Evolutionary conservation across 768 basidiomycete species (phyloP), one percentile per base, ranked within the genome.

Genomic region (Auricularia sp.): DNA sequence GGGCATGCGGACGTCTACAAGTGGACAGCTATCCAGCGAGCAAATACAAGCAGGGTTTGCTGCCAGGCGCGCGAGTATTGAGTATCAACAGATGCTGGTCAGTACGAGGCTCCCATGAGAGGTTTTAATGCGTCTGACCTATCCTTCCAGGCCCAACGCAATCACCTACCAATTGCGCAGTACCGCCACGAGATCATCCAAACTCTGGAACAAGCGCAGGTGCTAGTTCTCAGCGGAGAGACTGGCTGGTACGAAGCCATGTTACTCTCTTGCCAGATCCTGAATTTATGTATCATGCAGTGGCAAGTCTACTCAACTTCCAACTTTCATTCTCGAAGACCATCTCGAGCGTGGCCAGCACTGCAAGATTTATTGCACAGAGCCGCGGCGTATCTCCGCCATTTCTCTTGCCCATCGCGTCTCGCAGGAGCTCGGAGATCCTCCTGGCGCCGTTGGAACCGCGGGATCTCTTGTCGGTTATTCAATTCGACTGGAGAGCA

Each of bases 231-330:
- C 0, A 96, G 87, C 66, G 88, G 88, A 44, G 88, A 90, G 71
- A 90, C 88, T 10, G 88, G 89, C 66, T 90, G 87, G 85, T 84
- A 63, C 66, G 78, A 66, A 14, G 21, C 21, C 11, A 59, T 12
- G n/a, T 53, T 7, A 10, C 36, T 44, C 3, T 34, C 78, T 77
- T 34, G 76, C 78, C 77, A 67, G 68, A 70, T 61, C 59, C 54
- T 21, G 29, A 64, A 62, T 61, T 64, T 70, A 44, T 67, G 23
- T 14, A 21, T 61, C 23, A 61, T 42, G 7, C 68, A 94, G 93
- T 70, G 96, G 96, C 8, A 99, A 99, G 77, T 97, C 94, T 2
- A 98, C 96, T 0, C 96, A 98, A 77, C 84, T 98, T 3, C 96
- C 96, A 3, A 82, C 88, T 0, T 98, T 94, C 76, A 88, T 98